These are phyloP conservation scores for Phytophthora cactorum DNA, from an alignment of 352 stramenopile genomes.

Conservation along the genomic window DNA sequence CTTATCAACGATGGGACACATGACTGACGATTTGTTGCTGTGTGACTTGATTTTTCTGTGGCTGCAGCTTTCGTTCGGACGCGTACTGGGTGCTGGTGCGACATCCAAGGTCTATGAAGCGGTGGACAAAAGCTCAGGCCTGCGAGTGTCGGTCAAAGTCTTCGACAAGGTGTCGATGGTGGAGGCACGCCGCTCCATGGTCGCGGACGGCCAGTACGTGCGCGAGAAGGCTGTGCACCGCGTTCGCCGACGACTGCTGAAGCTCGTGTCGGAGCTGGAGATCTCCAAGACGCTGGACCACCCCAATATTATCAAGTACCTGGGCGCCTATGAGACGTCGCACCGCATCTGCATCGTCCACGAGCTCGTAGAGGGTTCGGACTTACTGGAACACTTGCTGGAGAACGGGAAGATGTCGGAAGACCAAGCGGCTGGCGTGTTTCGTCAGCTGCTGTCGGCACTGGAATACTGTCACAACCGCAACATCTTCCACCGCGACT, in stretches of 20 bases:
- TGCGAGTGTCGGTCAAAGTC: constrained; percentile 76
- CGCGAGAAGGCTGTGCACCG: constrained; percentile 77
- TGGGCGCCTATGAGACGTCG: constrained; percentile 78
- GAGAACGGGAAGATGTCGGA: constrained; percentile 78
- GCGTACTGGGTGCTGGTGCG: constrained; percentile 68
- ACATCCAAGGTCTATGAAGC: constrained; percentile 82
- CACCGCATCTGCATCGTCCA: constrained; percentile 84
- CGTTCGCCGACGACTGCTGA: constrained; percentile 71
- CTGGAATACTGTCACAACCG: constrained; percentile 92
- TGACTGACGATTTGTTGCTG: constrained; percentile 29
- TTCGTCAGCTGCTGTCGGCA: constrained; percentile 90
- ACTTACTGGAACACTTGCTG: constrained; percentile 79
- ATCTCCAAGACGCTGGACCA: constrained; percentile 76
- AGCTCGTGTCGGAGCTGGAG: constrained; percentile 86
- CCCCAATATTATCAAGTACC: constrained; percentile 81
- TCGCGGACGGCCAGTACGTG: constrained; percentile 60
- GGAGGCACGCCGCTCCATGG: constrained; percentile 79
- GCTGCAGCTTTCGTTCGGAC: constrained; percentile 63
- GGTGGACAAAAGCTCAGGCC: constrained; percentile 51
- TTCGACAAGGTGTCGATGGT: constrained; percentile 88
- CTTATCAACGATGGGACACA: constrained; percentile 3
- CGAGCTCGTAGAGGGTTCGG: constrained; percentile 75
- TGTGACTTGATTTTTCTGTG: constrained; percentile 25
- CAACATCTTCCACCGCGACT: constrained; percentile 94
- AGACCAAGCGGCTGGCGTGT: constrained; percentile 55